Conservation (phyloP, 345 rosid genomes). For the Pistacia vera region DNA sequence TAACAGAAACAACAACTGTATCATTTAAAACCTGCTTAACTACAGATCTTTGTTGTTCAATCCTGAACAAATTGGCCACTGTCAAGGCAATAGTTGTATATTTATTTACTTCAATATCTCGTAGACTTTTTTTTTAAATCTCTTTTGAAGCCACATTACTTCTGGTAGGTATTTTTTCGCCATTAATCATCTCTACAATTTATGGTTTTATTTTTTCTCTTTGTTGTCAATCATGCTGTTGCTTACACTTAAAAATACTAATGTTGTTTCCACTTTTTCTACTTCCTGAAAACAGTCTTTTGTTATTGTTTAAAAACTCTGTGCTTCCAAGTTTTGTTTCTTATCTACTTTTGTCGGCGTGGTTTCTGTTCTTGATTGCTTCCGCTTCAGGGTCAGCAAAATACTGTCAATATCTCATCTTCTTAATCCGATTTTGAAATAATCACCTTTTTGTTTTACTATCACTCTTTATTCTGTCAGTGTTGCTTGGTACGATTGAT, state of each 20-base stretch:
- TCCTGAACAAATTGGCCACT: conserved; percentile 1
- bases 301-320: not conserved
- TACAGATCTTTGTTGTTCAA: conserved; percentile 34
- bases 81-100: not conserved
- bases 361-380: conserved; percentile 26
- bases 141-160: conserved; percentile 36
- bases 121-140: not conserved
- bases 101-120: not conserved
- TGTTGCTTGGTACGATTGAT: not conserved
- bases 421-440: conserved; percentile 3
- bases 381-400: conserved; percentile 16
- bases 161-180: conserved; percentile 35
- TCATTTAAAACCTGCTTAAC: not conserved
- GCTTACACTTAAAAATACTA: not conserved
- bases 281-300: conserved; percentile 9
- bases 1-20: not conserved
- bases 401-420: not conserved
- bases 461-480: not conserved
- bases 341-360: conserved; percentile 38
- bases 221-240: conserved; percentile 2
- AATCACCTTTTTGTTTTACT: not conserved
- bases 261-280: conserved; percentile 6
- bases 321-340: conserved; percentile 10
- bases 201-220: not conserved
- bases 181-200: conserved; percentile 1